These are phyloP conservation scores for Lachancea sp. DNA, from an alignment of 805 yeast species.

Conservation along the genomic window DNA sequence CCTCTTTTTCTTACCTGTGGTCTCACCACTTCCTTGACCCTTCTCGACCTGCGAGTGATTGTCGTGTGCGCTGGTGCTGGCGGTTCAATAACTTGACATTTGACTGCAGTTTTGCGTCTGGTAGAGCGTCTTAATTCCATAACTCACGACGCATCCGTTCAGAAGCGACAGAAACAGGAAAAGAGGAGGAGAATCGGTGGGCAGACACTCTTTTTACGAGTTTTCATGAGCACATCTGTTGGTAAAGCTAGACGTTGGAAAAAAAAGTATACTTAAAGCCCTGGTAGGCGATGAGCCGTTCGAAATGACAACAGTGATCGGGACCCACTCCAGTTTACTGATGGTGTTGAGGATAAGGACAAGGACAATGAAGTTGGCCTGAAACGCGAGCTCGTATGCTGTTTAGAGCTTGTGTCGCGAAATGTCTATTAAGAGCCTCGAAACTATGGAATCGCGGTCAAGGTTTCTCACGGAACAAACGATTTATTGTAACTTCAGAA, in stretches of 20 bases:
- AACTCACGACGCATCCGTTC: neutral
- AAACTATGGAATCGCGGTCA: too few relatives aligned
- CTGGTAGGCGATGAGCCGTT: neutral
- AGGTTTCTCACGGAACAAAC: too few relatives aligned
- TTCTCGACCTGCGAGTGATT: neutral
- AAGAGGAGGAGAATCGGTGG: too few relatives aligned
- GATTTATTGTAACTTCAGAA: too few relatives aligned
- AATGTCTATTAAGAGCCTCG: too few relatives aligned
- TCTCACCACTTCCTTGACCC: neutral
- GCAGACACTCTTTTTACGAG: too few relatives aligned
- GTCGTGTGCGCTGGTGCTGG: neutral
- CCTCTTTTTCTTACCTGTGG: neutral
- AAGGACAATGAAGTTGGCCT: neutral
- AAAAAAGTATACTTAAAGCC: neutral
- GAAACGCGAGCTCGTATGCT: too few relatives aligned
- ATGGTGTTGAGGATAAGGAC: neutral
- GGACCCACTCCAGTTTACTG: neutral
- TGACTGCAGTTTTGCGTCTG: constrained; percentile 3
- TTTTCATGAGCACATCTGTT: too few relatives aligned
- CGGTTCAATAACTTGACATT: neutral
- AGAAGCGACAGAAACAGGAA: neutral
- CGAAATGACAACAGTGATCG: neutral
- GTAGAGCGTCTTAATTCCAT: constrained; percentile 10
- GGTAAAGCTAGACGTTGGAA: neutral
- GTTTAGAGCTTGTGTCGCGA: too few relatives aligned